These are phyloP conservation scores for Fragaria iinumae DNA, from an alignment of 306 rosid species.

Conservation along the genomic window DNA sequence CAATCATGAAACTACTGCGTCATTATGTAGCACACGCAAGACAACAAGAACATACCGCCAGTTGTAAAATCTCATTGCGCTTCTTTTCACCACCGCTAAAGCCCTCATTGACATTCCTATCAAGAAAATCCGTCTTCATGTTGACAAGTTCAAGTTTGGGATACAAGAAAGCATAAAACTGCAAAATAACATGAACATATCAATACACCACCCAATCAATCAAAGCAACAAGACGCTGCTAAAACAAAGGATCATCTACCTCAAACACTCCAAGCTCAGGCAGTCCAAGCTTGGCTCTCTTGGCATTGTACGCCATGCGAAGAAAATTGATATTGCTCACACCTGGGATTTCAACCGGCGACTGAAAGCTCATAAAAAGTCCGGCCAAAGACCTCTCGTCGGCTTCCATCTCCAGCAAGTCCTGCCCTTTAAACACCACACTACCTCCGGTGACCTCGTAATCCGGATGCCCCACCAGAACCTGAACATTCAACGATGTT, in stretches of 20 bases:
- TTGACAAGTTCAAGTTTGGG: slow-evolving; percentile 83
- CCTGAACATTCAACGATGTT: slow-evolving; percentile 33
- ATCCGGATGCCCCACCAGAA: slow-evolving; percentile 91
- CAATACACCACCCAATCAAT: background rate
- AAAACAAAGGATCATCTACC: slow-evolving; percentile 30
- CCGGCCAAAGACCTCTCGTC: slow-evolving; percentile 86
- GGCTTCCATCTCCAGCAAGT: slow-evolving; percentile 79
- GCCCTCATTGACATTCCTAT: slow-evolving; percentile 94
- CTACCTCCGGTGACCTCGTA: slow-evolving; percentile 86
- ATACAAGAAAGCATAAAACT: slow-evolving; percentile 72
- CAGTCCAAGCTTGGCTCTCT: slow-evolving; percentile 66
- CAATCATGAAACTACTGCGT: background rate
- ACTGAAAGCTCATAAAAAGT: slow-evolving; percentile 93
- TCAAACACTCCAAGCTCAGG: slow-evolving; percentile 88
- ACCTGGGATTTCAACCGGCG: slow-evolving; percentile 90
- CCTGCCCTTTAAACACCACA: slow-evolving; percentile 69
- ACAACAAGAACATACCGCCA: slow-evolving; percentile 44
- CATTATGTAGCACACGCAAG: background rate
- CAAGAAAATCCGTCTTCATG: slow-evolving; percentile 87
- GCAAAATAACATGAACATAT: slow-evolving; percentile 36
- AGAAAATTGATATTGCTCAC: slow-evolving; percentile 84
- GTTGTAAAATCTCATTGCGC: slow-evolving; percentile 93
- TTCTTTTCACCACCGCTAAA: slow-evolving; percentile 95
- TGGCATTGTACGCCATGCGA: slow-evolving; percentile 89
- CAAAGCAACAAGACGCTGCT: background rate